A percentile compares a stretch with the other conserved stretches of the same genome.
Evolutionary conservation across 1,284 basidiomycete genomes (phyloP).

Genomic region (Papiliotrema fonsecae): DNA sequence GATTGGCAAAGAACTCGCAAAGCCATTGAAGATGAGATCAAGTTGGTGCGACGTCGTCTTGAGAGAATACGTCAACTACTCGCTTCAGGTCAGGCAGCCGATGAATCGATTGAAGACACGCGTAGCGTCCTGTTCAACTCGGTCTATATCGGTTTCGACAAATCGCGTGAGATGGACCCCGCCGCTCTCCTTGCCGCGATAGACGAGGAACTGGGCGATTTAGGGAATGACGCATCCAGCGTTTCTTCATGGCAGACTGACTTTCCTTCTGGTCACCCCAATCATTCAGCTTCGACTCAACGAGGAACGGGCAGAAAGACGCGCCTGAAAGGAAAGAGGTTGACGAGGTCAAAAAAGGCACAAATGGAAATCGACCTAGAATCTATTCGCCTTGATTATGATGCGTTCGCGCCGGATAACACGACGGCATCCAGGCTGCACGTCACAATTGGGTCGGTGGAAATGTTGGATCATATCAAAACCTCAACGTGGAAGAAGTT

Average conservation of each 20-base stretch:
- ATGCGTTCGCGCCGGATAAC: slow-evolving; percentile 59
- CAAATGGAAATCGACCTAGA: slow-evolving; percentile 79
- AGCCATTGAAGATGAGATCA: slow-evolving; percentile 81
- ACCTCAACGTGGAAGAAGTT: slow-evolving; percentile 99
- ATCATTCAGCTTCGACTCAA: slow-evolving; percentile 3
- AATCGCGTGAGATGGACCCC: slow-evolving; percentile 65
- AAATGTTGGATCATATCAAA: slow-evolving; percentile 95
- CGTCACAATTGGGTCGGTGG: slow-evolving; percentile 63
- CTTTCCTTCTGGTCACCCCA: slow-evolving; percentile 41
- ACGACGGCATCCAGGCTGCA: slow-evolving; percentile 62
- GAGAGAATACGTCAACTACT: slow-evolving; percentile 90
- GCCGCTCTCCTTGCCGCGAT: slow-evolving; percentile 79
- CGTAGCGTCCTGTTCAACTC: slow-evolving; percentile 76
- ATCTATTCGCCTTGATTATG: slow-evolving; percentile 62
- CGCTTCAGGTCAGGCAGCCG: slow-evolving; percentile 83
- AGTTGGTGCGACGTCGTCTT: slow-evolving; percentile 76
- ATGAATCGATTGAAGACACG: slow-evolving; percentile 68
- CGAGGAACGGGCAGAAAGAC: slow-evolving; percentile 38
- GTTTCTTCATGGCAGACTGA: slow-evolving; percentile 80
- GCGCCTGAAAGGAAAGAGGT: slow-evolving; percentile 35
- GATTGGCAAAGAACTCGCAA: slow-evolving; percentile 85
- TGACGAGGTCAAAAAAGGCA: slow-evolving; percentile 71
- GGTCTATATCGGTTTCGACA: slow-evolving; percentile 73
- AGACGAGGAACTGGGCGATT: slow-evolving; percentile 70
- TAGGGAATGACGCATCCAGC: slow-evolving; percentile 63